Conservation (phyloP, 164 flowering plant species). For the Taxillus chinensis region DNA sequence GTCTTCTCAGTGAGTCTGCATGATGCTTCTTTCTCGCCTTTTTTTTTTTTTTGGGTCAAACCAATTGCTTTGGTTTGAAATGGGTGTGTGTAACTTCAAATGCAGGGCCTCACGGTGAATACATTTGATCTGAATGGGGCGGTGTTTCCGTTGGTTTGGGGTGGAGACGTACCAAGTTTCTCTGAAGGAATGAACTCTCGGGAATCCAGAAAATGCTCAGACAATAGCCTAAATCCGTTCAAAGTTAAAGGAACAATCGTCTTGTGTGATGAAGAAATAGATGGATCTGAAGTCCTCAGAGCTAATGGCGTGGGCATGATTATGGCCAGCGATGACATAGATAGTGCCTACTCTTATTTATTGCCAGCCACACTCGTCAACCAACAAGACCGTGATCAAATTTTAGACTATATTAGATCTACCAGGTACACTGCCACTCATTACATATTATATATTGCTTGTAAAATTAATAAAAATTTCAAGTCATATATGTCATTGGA, state of each 20-base stretch:
- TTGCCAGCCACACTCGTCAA: slow-evolving; percentile 28
- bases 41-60: no score
- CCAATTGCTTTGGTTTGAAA: no score
- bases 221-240: background rate
- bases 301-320: slow-evolving; percentile 17
- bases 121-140: background rate
- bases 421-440: slow-evolving; percentile 14
- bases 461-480: background rate
- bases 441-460: background rate
- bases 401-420: slow-evolving; percentile 28
- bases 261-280: background rate
- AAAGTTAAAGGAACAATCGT: background rate
- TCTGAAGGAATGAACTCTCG: background rate
- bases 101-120: background rate
- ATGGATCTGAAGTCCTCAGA: background rate
- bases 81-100: no score
- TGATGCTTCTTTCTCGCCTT: no score
- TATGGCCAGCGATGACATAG: slow-evolving; percentile 10
- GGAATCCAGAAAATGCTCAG: background rate
- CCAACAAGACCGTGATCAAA: slow-evolving; percentile 15
- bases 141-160: background rate
- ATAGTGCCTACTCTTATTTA: slow-evolving; percentile 17
- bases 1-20: slow-evolving; percentile 11
- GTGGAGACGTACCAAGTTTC: background rate
- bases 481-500: background rate